A percentile compares a stretch with the other conserved stretches of the same genome.
These are phyloP conservation scores for Lachnellula arida DNA, from an alignment of 2,329 filamentous ascomycete genomes.

Conservation along the genomic window DNA sequence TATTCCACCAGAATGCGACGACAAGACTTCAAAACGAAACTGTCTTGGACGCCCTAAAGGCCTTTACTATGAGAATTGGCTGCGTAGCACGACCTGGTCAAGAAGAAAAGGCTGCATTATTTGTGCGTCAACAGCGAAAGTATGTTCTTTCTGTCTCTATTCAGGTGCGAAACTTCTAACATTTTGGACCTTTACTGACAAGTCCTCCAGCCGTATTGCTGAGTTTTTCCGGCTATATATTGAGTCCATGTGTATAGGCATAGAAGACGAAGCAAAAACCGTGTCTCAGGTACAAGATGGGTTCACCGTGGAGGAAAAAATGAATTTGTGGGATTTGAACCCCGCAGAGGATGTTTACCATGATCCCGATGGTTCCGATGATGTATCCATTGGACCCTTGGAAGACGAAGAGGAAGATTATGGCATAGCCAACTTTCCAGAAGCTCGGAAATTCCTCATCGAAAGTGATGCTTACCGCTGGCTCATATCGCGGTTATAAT, in stretches of 20 bases:
- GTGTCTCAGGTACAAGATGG: background rate
- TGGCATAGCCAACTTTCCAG: background rate
- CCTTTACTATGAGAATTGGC: background rate
- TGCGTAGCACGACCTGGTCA: background rate
- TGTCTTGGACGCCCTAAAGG: background rate
- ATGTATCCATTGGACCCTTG: background rate
- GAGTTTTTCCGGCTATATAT: background rate
- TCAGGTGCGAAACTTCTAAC: background rate
- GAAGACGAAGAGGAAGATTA: constrained; percentile 1
- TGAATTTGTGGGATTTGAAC: background rate
- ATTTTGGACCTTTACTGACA: background rate
- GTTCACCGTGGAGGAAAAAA: background rate
- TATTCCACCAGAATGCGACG: too few relatives aligned
- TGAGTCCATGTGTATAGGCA: background rate
- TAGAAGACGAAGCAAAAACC: background rate
- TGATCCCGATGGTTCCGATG: background rate
- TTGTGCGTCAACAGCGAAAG: background rate
- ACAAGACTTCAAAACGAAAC: too few relatives aligned
- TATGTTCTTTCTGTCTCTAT: background rate
- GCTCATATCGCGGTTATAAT: background rate
- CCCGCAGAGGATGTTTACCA: background rate
- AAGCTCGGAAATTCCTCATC: background rate
- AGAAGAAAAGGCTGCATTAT: background rate
- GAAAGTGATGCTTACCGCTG: background rate
- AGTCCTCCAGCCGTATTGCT: background rate